phyloP scores from a whole-genome alignment of 169 alveolate genomes.

The Toxoplasma gondii region DNA sequence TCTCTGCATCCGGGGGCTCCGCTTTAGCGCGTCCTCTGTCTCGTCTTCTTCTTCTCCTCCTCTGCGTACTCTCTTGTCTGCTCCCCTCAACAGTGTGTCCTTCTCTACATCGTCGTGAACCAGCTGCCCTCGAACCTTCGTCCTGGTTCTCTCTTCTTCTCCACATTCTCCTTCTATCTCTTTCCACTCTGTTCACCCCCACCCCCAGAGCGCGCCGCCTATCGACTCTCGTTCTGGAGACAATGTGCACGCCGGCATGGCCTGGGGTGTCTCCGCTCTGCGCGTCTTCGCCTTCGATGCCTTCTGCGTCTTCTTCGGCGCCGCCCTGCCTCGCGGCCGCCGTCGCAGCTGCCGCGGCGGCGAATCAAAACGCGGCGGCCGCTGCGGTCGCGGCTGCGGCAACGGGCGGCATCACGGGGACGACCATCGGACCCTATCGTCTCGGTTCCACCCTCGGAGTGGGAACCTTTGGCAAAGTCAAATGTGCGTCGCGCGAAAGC shows the following conservation, averaged over 20 bases:
- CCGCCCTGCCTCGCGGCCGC: neutral
- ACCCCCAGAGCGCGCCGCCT: too few species aligned
- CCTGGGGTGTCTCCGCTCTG: too few species aligned
- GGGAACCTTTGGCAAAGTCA: constrained; percentile 96
- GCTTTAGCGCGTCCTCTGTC: too few species aligned
- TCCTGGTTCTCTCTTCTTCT: neutral
- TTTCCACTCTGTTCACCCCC: neutral
- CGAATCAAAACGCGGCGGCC: neutral
- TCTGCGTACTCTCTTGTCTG: neutral
- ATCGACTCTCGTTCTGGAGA: too few species aligned
- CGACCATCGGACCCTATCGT: constrained; percentile 74
- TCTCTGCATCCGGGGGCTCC: too few species aligned
- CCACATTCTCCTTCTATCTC: neutral
- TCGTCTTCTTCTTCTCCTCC: neutral
- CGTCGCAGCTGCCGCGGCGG: neutral
- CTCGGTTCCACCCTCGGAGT: constrained; percentile 91
- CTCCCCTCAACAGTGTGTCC: neutral
- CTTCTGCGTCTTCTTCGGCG: neutral
- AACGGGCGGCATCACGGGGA: neutral
- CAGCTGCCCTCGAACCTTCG: neutral
- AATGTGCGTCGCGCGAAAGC: constrained; percentile 55
- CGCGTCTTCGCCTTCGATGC: neutral
- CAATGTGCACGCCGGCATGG: too few species aligned
- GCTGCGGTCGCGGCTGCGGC: constrained; percentile 57
- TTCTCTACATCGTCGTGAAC: neutral